These are phyloP conservation scores for Aspergillus calidoustus DNA, from an alignment of 2,329 filamentous ascomycete genomes.

Conservation along the genomic window DNA sequence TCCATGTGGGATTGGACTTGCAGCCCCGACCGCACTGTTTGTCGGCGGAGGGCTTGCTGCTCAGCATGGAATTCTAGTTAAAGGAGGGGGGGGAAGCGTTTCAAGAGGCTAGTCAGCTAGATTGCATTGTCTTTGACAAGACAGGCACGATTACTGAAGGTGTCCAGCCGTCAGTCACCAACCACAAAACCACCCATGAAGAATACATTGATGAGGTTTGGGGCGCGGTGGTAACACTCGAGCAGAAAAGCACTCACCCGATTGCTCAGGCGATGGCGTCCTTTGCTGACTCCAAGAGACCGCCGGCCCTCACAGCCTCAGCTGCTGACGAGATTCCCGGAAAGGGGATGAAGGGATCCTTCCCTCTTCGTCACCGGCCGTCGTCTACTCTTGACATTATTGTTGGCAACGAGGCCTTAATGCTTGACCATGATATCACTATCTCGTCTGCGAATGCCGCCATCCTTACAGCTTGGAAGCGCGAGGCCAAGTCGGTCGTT, in stretches of 20 bases:
- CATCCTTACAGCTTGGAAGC: slow-evolving; percentile 13
- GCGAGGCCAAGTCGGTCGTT: slow-evolving; percentile 14
- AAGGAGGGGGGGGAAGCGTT: slow-evolving; percentile 85
- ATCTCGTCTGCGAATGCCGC: too few species aligned
- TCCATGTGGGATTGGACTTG: slow-evolving; percentile 80
- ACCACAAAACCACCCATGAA: slow-evolving; percentile 49
- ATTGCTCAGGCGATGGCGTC: slow-evolving; percentile 59
- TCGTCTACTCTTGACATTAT: too few species aligned
- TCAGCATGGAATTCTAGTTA: slow-evolving; percentile 77
- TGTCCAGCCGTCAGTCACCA: slow-evolving; percentile 60
- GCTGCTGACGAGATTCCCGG: slow-evolving; percentile 60
- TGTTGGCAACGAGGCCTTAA: too few species aligned
- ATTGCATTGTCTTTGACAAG: slow-evolving; percentile 86
- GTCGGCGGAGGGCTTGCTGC: slow-evolving; percentile 81
- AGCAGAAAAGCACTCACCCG: slow-evolving; percentile 64
- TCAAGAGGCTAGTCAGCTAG: slow-evolving; percentile 77
- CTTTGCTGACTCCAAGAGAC: slow-evolving; percentile 49
- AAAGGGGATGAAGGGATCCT: slow-evolving; percentile 58
- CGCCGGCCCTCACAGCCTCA: slow-evolving; percentile 31
- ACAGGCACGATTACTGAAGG: slow-evolving; percentile 79
- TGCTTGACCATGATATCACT: too few species aligned
- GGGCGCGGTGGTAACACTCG: slow-evolving; percentile 54
- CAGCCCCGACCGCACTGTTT: slow-evolving; percentile 81
- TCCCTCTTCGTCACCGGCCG: too few species aligned
- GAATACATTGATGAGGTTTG: slow-evolving; percentile 49